Evolutionary conservation across 768 basidiomycete genomes (phyloP), one percentile per base, ranked within the genome.

Genomic region (Macrolepiota dolichaula): DNA sequence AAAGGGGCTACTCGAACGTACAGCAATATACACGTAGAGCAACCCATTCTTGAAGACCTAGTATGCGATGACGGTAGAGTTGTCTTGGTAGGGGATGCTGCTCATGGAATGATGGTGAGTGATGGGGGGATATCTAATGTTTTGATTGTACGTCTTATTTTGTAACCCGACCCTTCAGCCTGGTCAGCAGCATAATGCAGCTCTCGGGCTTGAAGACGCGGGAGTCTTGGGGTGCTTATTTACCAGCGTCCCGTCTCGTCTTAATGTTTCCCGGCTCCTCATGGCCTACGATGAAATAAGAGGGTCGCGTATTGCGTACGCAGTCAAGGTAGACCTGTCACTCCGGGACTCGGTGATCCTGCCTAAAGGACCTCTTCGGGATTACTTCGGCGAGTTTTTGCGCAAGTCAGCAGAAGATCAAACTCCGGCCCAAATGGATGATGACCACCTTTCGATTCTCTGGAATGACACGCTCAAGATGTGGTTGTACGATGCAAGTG

Each of bases 151-250:
- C 19, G 9, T 47, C 24, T 15, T 49, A 4, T 9, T 19, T 55
- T 44, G 13, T 47, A 47, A 17, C 29, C 27, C 25, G n/a, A 44
- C 25, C 46, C 60, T 51, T 27, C 61, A 87, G 86, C 84, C 84
- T n/a, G 78, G 79, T 35, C 80, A 79, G 1, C 76, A 79, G 32
- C 81, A 87, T 67, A 76, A 77, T 25, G 76, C 80, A 1, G 79
- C 79, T 11, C 74, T 87, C 58, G 77, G 76, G 3, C 73, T 88
- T 22, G 87, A 89, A 71, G 88, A 88, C 64, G 85, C 85, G 0
- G 83, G 84, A 57, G 80, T 82, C 4, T 70, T 88, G 17, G 85
- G 81, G 19, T 79, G 75, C 51, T 77, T 88, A n/a, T 87, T 88
- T 67, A 78, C 82, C 19, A 78, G 80, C 53, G 74, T 88, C 3